These are phyloP conservation scores for Setaria italica DNA, from an alignment of 202 grass and related monocot species.

Conservation along the genomic window DNA sequence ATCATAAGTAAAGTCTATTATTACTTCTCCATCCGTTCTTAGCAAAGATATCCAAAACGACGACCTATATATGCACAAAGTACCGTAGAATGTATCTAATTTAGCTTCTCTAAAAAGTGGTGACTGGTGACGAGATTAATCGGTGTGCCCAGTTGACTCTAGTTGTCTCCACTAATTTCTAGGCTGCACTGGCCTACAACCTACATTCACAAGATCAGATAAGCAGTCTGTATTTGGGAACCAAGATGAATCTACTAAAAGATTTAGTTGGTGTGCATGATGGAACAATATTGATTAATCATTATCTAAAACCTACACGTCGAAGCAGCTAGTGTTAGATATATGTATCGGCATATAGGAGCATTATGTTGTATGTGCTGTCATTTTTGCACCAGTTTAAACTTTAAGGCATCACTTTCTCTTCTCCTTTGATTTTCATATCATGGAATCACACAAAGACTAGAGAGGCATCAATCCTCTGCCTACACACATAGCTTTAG, in stretches of 20 bases:
- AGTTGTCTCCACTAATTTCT: conserved; percentile 11
- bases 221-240: conserved; percentile 36
- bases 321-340: conserved; percentile 27
- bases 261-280: conserved; percentile 31
- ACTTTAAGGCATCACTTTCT: conserved; percentile 18
- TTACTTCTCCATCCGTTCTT: too few relatives aligned
- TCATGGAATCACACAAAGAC: conserved; percentile 48
- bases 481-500: conserved; percentile 21
- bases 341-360: conserved; percentile 1
- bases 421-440: conserved; percentile 15
- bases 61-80: too few relatives aligned
- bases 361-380: conserved; percentile 16
- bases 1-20: too few relatives aligned
- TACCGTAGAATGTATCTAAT: neutral
- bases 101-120: conserved; percentile 3
- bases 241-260: conserved; percentile 32
- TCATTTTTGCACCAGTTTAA: conserved; percentile 28
- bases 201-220: conserved; percentile 10
- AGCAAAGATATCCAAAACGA: too few relatives aligned
- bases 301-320: conserved; percentile 31
- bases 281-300: conserved; percentile 16
- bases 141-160: neutral
- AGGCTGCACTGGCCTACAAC: conserved; percentile 35
- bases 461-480: conserved; percentile 43
- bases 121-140: neutral